Conservation (phyloP, 2,329 filamentous ascomycete genomes). For the Pyrenochaeta sp. region DNA sequence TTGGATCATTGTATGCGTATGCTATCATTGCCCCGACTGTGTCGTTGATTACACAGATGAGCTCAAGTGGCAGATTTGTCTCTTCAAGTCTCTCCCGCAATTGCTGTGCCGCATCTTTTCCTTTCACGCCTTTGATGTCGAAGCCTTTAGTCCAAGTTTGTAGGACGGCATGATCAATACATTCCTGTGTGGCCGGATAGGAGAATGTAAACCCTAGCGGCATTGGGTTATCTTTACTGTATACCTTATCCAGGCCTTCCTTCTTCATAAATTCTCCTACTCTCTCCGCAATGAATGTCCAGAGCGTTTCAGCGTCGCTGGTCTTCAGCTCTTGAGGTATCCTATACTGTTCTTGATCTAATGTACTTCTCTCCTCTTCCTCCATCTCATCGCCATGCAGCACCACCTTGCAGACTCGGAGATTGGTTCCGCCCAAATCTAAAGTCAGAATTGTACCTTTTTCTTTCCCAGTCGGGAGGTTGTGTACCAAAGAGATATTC, state of each 20-base stretch:
- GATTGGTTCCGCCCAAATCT: conserved; percentile 96
- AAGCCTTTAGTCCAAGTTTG: conserved; percentile 99
- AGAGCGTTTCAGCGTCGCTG: conserved; percentile 83
- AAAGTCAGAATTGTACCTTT: conserved; percentile 87
- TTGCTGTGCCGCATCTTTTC: conserved; percentile 87
- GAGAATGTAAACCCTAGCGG: conserved; percentile 96
- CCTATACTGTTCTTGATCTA: conserved; percentile 94
- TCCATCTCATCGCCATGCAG: conserved; percentile 87
- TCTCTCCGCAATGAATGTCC: conserved; percentile 95
- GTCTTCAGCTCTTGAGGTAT: conserved; percentile 94
- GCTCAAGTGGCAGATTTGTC: conserved; percentile 80
- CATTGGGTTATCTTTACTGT: conserved; percentile 68
- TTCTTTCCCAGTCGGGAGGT: conserved; percentile 85
- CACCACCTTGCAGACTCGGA: conserved; percentile 92
- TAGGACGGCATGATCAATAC: conserved; percentile 89
- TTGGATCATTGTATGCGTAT: conserved; percentile 84
- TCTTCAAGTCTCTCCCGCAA: conserved; percentile 80
- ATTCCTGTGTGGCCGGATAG: conserved; percentile 91
- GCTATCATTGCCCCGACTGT: conserved; percentile 92
- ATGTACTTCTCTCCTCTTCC: conserved; percentile 69
- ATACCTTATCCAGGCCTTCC: conserved; percentile 74
- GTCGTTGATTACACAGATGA: conserved; percentile 89
- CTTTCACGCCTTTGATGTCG: conserved; percentile 91
- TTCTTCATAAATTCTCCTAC: conserved; percentile 88
- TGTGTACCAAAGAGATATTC: conserved; percentile 97